These are phyloP conservation scores for Coccinonectria pachysandricola DNA, from an alignment of 2,329 filamentous ascomycete species.

Conservation along the genomic window DNA sequence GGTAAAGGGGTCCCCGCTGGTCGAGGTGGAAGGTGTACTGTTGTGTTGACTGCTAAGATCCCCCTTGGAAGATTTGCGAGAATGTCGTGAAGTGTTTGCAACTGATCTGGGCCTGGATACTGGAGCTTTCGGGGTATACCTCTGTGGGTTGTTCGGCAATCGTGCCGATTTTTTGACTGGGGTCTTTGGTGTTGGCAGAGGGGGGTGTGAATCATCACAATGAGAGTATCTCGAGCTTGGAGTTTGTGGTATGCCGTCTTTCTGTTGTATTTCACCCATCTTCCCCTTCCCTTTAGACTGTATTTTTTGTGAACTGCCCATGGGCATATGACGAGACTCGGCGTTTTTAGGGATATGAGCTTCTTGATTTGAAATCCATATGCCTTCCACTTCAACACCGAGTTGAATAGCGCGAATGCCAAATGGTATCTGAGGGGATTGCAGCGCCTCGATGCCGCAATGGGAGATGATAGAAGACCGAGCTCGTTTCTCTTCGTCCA, in stretches of 20 bases:
- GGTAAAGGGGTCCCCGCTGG: conserved; percentile 6
- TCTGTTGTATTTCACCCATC: conserved; percentile 6
- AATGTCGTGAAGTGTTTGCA: no score
- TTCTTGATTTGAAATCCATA: conserved; percentile 64
- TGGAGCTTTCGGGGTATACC: no score
- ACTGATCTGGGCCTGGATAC: no score
- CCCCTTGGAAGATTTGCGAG: neutral
- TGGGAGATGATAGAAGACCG: conserved; percentile 43
- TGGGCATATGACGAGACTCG: no score
- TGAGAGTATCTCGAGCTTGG: no score
- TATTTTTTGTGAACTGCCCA: no score
- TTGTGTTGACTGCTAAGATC: conserved; percentile 1
- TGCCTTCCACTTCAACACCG: conserved; percentile 75
- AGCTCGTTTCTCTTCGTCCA: conserved; percentile 55
- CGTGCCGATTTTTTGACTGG: no score
- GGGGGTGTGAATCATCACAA: no score
- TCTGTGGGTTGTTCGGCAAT: no score
- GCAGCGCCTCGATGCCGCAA: conserved; percentile 35
- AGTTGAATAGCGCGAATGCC: conserved; percentile 77
- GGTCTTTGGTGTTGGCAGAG: no score
- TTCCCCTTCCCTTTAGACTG: conserved; percentile 14
- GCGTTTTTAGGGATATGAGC: no score
- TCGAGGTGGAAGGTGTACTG: conserved; percentile 2
- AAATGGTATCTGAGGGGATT: conserved; percentile 61
- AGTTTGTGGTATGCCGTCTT: conserved; percentile 1